phyloP scores from a whole-genome alignment of 305 asterid species.

The Fraxinus paxiana region DNA sequence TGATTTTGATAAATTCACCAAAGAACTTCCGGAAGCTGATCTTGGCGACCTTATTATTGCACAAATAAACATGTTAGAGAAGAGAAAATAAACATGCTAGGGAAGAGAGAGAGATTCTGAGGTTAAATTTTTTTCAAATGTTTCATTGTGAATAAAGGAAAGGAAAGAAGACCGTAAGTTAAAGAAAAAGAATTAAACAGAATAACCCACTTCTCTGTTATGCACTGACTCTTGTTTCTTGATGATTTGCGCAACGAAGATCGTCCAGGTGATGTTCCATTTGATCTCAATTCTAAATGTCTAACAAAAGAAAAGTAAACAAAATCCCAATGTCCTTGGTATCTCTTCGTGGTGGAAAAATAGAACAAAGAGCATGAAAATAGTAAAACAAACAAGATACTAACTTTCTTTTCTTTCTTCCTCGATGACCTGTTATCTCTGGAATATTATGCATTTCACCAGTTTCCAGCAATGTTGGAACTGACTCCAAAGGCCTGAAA shows the following conservation, averaged over 20 bases:
- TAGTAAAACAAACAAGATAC: constrained; percentile 33
- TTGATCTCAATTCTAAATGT: constrained; percentile 41
- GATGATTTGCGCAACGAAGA: constrained; percentile 36
- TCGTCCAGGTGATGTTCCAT: constrained; percentile 34
- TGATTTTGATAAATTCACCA: constrained; percentile 25
- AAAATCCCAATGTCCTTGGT: constrained; percentile 4
- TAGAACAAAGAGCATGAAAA: constrained; percentile 13
- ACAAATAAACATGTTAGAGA: constrained; percentile 27
- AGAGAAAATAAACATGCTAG: not conserved
- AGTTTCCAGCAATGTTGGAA: constrained; percentile 36
- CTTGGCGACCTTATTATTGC: constrained; percentile 40
- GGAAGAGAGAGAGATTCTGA: not conserved
- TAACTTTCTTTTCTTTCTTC: constrained; percentile 68
- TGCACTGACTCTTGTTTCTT: constrained; percentile 46
- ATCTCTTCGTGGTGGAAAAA: constrained; percentile 9
- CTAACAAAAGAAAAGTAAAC: constrained; percentile 34
- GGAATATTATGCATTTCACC: constrained; percentile 32
- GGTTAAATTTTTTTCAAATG: not conserved
- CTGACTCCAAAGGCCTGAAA: constrained; percentile 56
- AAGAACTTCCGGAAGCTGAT: constrained; percentile 33
- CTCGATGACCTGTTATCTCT: constrained; percentile 38
- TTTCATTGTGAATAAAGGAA: constrained; percentile 10
- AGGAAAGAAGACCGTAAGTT: constrained; percentile 13
- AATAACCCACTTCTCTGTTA: constrained; percentile 43
- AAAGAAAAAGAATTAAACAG: constrained; percentile 23